These are phyloP conservation scores for Pythium coloratum DNA, from an alignment of 352 stramenopile genomes.

Conservation along the genomic window DNA sequence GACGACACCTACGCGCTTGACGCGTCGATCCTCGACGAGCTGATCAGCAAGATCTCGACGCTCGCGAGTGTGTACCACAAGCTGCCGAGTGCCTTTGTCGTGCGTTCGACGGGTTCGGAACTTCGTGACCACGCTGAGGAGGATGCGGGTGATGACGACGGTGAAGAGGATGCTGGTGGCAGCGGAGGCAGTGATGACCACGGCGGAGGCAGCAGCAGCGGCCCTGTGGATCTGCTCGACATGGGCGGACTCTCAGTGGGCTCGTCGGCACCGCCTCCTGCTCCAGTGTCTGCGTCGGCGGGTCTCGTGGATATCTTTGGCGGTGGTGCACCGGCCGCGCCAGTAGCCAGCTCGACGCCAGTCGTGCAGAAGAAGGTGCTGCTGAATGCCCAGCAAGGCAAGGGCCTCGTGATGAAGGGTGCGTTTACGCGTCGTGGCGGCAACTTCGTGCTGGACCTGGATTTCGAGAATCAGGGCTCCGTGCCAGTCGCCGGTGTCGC, in stretches of 20 bases:
- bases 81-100: conserved; percentile 75
- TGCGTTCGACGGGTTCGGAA: conserved; percentile 81
- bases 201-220: conserved; percentile 27
- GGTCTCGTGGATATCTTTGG: conserved; percentile 88
- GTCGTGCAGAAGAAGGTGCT: conserved; percentile 66
- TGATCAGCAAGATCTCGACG: conserved; percentile 98
- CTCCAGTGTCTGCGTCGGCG: conserved; percentile 31
- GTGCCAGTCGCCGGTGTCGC: conserved; percentile 89
- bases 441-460: conserved; percentile 72
- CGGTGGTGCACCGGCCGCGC: conserved; percentile 34
- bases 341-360: conserved; percentile 30
- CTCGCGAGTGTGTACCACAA: conserved; percentile 99
- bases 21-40: conserved; percentile 92
- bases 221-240: conserved; percentile 74
- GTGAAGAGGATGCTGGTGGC: conserved; percentile 62
- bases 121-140: conserved; percentile 69
- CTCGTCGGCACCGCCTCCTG: conserved; percentile 37
- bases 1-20: conserved; percentile 98
- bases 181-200: conserved; percentile 42
- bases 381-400: conserved; percentile 78
- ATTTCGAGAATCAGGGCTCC: conserved; percentile 89
- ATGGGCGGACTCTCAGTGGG: conserved; percentile 85
- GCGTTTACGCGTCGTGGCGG: conserved; percentile 59
- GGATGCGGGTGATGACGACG: conserved; percentile 45
- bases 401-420: conserved; percentile 90